Conservation (phyloP, 2,329 filamentous ascomycete genomes). For the Microdochium nivale region DNA sequence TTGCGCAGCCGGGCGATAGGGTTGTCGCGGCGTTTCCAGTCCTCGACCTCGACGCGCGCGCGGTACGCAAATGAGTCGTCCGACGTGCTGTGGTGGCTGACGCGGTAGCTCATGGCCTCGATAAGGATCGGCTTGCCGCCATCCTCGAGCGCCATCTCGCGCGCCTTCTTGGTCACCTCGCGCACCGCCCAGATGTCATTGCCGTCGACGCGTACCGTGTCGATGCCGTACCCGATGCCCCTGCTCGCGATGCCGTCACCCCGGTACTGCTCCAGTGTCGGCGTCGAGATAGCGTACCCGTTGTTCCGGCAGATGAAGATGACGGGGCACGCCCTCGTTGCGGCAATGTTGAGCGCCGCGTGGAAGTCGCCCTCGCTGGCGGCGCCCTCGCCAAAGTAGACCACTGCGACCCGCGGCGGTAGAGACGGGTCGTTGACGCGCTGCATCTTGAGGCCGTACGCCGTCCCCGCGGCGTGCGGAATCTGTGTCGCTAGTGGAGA, state of each 20-base stretch:
- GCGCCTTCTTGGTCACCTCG: constrained; percentile 69
- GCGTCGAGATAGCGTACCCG: constrained; percentile 83
- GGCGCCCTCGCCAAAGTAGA: constrained; percentile 87
- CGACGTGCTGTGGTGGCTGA: constrained; percentile 92
- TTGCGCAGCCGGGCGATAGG: constrained; percentile 79
- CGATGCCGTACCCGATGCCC: constrained; percentile 86
- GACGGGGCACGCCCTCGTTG: constrained; percentile 78
- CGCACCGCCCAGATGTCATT: constrained; percentile 88
- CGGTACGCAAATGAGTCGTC: constrained; percentile 97
- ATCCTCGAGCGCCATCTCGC: constrained; percentile 70
- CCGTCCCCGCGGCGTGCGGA: constrained; percentile 78
- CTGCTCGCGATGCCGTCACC: constrained; percentile 85
- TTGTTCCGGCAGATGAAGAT: constrained; percentile 92
- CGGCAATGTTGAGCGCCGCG: constrained; percentile 82
- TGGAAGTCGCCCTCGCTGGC: constrained; percentile 91
- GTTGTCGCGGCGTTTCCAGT: constrained; percentile 89
- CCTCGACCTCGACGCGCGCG: constrained; percentile 85
- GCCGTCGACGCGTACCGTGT: constrained; percentile 87
- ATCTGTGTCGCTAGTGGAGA: constrained; percentile 84
- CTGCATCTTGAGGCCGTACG: constrained; percentile 81
- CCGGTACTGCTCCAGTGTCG: constrained; percentile 82
- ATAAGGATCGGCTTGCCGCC: constrained; percentile 80
- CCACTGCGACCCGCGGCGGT: constrained; percentile 62
- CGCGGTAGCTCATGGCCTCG: constrained; percentile 97
- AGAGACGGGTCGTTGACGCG: constrained; percentile 61